Conservation (phyloP, 345 rosid species). For the Toxicodendron radicans region DNA sequence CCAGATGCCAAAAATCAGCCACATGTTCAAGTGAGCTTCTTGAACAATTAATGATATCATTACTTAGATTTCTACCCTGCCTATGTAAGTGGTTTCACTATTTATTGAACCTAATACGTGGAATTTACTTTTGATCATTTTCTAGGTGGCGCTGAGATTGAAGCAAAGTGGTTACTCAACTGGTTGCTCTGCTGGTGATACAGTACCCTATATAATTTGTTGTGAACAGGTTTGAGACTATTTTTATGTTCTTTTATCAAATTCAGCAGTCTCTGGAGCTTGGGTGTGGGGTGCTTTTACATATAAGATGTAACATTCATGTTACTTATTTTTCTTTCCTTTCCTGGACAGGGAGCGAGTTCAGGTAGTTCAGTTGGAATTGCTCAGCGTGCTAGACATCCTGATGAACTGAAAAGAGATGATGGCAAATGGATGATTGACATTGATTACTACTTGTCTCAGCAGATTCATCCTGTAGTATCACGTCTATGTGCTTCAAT, state of each 20-base stretch:
- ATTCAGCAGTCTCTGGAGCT: slow-evolving; percentile 8
- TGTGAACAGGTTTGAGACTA: slow-evolving; percentile 74
- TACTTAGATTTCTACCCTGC: slow-evolving; percentile 10
- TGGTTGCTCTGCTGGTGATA: slow-evolving; percentile 84
- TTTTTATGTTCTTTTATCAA: slow-evolving; percentile 8
- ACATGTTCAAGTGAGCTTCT: slow-evolving; percentile 78
- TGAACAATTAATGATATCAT: slow-evolving; percentile 10
- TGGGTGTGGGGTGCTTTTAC: background rate
- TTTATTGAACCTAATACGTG: slow-evolving; percentile 17
- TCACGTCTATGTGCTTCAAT: slow-evolving; percentile 93
- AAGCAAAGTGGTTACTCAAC: slow-evolving; percentile 79
- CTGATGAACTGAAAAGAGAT: slow-evolving; percentile 81
- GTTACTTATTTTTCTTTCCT: slow-evolving; percentile 1
- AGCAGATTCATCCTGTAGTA: slow-evolving; percentile 98
- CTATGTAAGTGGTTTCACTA: slow-evolving; percentile 5
- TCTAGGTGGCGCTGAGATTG: slow-evolving; percentile 88
- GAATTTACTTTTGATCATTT: slow-evolving; percentile 28
- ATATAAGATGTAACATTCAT: slow-evolving; percentile 1
- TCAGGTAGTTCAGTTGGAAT: slow-evolving; percentile 67
- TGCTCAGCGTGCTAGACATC: slow-evolving; percentile 96
- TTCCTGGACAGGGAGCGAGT: slow-evolving; percentile 56
- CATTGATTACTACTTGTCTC: slow-evolving; percentile 91
- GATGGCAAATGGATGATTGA: slow-evolving; percentile 92
- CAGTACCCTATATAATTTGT: slow-evolving; percentile 91
- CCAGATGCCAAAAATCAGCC: slow-evolving; percentile 97